Conservation (phyloP, 2,329 filamentous ascomycete species). For the Nemania sp. region DNA sequence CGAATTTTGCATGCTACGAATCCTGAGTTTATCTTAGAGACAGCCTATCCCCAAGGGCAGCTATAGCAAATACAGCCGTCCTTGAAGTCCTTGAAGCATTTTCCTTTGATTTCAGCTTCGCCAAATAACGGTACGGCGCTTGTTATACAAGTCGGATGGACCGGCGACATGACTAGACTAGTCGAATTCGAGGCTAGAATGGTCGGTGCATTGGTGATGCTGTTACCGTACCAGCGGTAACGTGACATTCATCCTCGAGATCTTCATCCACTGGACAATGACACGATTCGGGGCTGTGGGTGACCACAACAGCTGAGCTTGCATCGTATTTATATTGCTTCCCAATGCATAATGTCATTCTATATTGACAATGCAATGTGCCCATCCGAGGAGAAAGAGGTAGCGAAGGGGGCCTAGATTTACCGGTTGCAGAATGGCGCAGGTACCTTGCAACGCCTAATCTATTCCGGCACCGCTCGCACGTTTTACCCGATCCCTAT, state of each 20-base stretch:
- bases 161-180: conserved; percentile 11
- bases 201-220: conserved; percentile 1
- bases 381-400: neutral
- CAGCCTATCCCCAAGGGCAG: neutral
- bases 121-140: neutral
- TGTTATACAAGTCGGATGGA: neutral
- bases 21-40: too few relatives aligned
- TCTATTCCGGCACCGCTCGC: conserved; percentile 6
- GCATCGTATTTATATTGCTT: conserved; percentile 19
- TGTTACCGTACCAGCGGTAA: conserved; percentile 27
- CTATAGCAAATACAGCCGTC: neutral
- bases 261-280: neutral
- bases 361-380: conserved; percentile 9
- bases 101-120: neutral
- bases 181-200: neutral
- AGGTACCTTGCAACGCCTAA: conserved; percentile 26
- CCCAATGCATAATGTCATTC: conserved; percentile 16
- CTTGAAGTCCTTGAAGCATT: neutral
- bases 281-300: neutral
- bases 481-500: conserved; percentile 22
- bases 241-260: conserved; percentile 31
- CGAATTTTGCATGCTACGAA: too few relatives aligned
- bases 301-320: conserved; percentile 7
- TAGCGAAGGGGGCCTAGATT: conserved; percentile 28
- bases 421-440: conserved; percentile 22